Evolutionary conservation across 164 flowering plant genomes (phyloP).

Genomic region (grape (Vitis vinifera)): DNA sequence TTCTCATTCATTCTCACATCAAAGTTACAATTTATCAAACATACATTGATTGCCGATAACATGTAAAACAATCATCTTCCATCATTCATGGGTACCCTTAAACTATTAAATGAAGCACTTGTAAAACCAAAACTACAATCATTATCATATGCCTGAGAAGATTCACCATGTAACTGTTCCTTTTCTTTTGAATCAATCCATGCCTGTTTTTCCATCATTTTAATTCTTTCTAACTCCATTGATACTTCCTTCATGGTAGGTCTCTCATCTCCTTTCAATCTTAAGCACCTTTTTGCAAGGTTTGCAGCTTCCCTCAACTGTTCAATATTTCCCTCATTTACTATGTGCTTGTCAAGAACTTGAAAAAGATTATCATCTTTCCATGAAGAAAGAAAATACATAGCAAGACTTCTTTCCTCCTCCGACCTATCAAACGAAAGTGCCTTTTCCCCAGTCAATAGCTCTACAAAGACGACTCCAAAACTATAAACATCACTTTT

Average conservation of each 20-base stretch:
- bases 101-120: too few species aligned
- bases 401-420: conserved; percentile 19
- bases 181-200: not conserved
- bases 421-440: conserved; percentile 6
- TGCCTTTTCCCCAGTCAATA: conserved; percentile 30
- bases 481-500: conserved; percentile 45
- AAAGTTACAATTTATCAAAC: too few species aligned
- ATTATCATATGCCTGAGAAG: too few species aligned
- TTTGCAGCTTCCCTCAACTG: conserved; percentile 14
- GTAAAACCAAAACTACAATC: too few species aligned
- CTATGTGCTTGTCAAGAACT: conserved; percentile 5
- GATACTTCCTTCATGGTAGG: too few species aligned
- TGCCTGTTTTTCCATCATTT: not conserved
- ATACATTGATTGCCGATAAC: too few species aligned
- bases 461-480: conserved; percentile 46
- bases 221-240: not conserved
- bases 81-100: not conserved
- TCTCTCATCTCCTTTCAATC: too few species aligned
- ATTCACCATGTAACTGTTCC: not conserved
- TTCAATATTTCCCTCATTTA: not conserved
- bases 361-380: conserved; percentile 6
- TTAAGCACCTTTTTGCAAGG: conserved; percentile 1
- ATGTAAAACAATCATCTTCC: too few species aligned
- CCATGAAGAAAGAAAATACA: conserved; percentile 20
- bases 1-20: too few species aligned